Percentiles rank a stretch among this genome's conserved stretches.
Conservation (phyloP, 306 rosid species). For the Trichosanthes cucumerina region DNA sequence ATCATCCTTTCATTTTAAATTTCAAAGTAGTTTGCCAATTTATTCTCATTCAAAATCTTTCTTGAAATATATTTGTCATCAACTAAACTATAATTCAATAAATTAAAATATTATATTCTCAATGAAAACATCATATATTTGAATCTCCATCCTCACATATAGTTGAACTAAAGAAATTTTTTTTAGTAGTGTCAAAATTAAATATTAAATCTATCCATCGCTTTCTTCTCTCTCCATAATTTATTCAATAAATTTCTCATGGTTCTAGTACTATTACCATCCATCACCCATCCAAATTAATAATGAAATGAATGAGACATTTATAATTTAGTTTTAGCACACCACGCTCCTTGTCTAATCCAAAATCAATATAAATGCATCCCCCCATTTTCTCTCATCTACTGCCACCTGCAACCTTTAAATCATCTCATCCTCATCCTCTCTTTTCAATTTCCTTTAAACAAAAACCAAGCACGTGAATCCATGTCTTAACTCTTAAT, state of each 20-base stretch:
- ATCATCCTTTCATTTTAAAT: background rate
- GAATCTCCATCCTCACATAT: too few relatives aligned
- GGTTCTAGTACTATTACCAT: background rate
- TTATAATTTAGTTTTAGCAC: background rate
- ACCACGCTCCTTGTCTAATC: constrained; percentile 2
- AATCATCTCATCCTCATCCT: background rate
- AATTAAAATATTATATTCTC: too few relatives aligned
- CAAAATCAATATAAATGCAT: background rate
- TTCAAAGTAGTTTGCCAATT: too few relatives aligned
- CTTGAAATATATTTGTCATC: too few relatives aligned
- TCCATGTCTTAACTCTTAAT: background rate
- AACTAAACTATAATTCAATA: too few relatives aligned
- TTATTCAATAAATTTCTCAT: background rate
- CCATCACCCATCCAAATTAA: background rate
- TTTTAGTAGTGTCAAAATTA: too few relatives aligned
- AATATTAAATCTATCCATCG: background rate
- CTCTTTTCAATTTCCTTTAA: background rate
- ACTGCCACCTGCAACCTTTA: background rate
- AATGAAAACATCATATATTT: too few relatives aligned
- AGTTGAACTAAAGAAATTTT: too few relatives aligned
- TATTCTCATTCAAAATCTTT: too few relatives aligned
- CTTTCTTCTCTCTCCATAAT: background rate
- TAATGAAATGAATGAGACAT: background rate
- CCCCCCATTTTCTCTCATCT: background rate
- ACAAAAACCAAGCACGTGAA: background rate